Evolutionary conservation across 192 early-diverging fungal genomes (phyloP), one percentile per base, ranked within the genome.

Genomic region (Chytriomyces hyalinus): DNA sequence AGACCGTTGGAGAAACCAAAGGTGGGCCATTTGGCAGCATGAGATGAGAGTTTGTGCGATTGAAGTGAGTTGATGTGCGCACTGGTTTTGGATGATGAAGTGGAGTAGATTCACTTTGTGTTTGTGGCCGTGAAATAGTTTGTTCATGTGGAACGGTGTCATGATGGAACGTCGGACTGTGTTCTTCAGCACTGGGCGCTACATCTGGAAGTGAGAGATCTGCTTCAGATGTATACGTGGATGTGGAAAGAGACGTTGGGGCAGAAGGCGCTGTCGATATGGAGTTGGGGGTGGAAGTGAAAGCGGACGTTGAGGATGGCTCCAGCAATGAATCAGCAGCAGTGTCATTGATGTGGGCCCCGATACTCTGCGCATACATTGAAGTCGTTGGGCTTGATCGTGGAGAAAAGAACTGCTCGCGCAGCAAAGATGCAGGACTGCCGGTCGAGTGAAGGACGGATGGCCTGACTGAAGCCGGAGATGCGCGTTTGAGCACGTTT

Each of bases 161-260:
- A 36, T 36, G 36, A 36, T 3, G 36, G 36, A 36, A 36, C 36
- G 36, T 36, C 36, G 36, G 36, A 36, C 36, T 36, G 36, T 36
- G 36, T 36, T 36, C 36, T 36, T 36, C 36, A 36, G 57, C 57
- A 59, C 15, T 59, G 57, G 57, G 13, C 15, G 57, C 20, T 59
- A 20, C 57, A 59, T 36, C 36, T 4, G 57, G 57, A 59, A 20
- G 13, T 15, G 57, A 15, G 3, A 59, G 13, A 20, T 15, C 57
- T 15, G 57, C 20, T 15, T 15, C 20, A 1, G 57, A 15, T 15
- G 20, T 20, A 59, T 15, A n/a, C 57, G 57, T 59, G 57, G 57
- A 59, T n/a, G 57, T 59, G 13, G 57, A 59, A 59, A 59, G 15
- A 59, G 57, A n/a, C 57, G 57, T n/a, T 59, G 57, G 13, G 20